Evolutionary conservation across 176 grass and related monocot species (phyloP).

Genomic region (bread wheat (Triticum aestivum)): DNA sequence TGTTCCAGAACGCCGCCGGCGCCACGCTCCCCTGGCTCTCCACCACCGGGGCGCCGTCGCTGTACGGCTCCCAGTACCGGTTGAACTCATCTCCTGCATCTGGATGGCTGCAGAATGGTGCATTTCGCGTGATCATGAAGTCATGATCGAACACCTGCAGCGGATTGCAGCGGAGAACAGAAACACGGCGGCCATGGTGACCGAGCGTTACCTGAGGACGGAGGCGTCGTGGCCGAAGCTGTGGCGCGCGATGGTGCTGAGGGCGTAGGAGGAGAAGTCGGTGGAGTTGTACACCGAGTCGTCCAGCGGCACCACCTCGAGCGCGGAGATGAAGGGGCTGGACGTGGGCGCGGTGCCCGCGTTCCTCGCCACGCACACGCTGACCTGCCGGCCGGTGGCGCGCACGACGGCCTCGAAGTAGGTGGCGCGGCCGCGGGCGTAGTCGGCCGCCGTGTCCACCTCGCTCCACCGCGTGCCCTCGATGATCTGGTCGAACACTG

Average conservation of each 20-base stretch:
- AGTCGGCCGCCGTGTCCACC: conserved; percentile 56
- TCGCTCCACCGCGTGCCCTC: conserved; percentile 75
- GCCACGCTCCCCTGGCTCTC: conserved; percentile 51
- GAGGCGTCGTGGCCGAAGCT: conserved; percentile 55
- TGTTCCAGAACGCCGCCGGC: conserved; percentile 75
- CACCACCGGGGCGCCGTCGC: conserved; percentile 40
- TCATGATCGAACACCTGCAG: neutral
- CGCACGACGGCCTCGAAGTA: conserved; percentile 73
- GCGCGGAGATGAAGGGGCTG: conserved; percentile 86
- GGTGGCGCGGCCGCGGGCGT: conserved; percentile 52
- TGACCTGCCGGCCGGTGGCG: conserved; percentile 43
- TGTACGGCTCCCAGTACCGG: conserved; percentile 79
- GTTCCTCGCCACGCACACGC: conserved; percentile 72
- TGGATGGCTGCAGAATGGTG: conserved; percentile 46
- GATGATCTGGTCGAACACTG: conserved; percentile 78
- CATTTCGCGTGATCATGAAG: conserved; percentile 15
- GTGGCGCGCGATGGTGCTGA: conserved; percentile 75
- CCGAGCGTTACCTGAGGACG: conserved; percentile 36
- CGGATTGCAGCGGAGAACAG: neutral
- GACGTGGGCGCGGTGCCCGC: conserved; percentile 43
- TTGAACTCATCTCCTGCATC: conserved; percentile 53
- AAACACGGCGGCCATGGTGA: neutral
- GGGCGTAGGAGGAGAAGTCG: conserved; percentile 53
- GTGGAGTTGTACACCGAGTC: conserved; percentile 69
- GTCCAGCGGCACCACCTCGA: conserved; percentile 64